Percentiles rank a stretch among this genome's conserved stretches.
Evolutionary conservation across 2,329 filamentous ascomycete genomes (phyloP).

Genomic region (Tolypocladium guangdongense): DNA sequence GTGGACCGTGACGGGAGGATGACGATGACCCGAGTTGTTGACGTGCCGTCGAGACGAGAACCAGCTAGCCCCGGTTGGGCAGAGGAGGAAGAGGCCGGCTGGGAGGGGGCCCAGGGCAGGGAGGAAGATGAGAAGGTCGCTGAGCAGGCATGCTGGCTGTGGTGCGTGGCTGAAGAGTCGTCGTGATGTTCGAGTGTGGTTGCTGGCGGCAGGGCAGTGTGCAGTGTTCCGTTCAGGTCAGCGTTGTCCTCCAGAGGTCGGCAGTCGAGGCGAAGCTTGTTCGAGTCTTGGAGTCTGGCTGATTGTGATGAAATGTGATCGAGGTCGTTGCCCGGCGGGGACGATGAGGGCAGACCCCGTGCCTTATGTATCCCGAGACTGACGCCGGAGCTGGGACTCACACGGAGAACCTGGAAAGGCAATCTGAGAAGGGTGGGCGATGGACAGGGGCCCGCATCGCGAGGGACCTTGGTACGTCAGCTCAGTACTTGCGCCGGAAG

Average conservation of each 20-base stretch:
- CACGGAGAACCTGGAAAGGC: neutral
- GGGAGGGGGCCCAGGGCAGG: slow-evolving; percentile 55
- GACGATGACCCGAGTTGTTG: neutral
- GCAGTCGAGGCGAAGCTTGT: neutral
- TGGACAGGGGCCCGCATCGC: neutral
- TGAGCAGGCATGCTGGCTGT: slow-evolving; percentile 38
- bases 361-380: slow-evolving; percentile 5
- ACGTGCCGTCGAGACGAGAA: neutral
- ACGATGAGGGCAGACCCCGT: neutral
- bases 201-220: slow-evolving; percentile 3
- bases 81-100: slow-evolving; percentile 54
- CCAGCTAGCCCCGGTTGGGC: slow-evolving; percentile 43
- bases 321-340: neutral
- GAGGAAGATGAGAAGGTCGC: slow-evolving; percentile 55
- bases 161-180: slow-evolving; percentile 6
- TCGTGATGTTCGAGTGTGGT: slow-evolving; percentile 9
- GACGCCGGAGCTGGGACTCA: neutral
- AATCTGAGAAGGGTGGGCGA: slow-evolving; percentile 3
- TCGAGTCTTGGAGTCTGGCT: neutral
- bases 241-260: neutral
- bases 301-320: neutral
- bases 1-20: neutral
- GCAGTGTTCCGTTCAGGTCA: neutral
- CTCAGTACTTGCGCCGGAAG: slow-evolving; percentile 3
- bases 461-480: slow-evolving; percentile 2